Percentiles rank a stretch among this genome's conserved stretches.
Evolutionary conservation across 75 land plant species (phyloP).

Genomic region (Selaginella tamariscina): DNA sequence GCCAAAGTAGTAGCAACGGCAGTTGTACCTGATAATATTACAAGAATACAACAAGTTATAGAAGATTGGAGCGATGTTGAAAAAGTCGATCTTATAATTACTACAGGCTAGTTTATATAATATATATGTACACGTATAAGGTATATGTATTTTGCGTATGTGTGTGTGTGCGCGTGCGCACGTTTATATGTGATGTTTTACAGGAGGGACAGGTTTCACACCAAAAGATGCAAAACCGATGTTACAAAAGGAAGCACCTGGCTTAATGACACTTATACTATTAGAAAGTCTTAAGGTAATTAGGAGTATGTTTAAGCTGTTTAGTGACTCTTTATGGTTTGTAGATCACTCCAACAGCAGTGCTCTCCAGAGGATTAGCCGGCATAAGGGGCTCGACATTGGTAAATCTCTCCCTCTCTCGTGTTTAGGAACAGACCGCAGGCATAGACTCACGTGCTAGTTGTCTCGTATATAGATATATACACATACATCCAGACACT

Average conservation of each 20-base stretch:
- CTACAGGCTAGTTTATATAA: conserved; percentile 41
- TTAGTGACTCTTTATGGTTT: neutral
- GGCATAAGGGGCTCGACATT: conserved; percentile 87
- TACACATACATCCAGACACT: neutral
- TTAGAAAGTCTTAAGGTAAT: conserved; percentile 82
- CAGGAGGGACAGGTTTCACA: conserved; percentile 91
- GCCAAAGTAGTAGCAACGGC: conserved; percentile 65
- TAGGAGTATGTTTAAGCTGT: neutral
- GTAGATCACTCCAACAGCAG: conserved; percentile 83
- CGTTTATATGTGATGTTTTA: too few relatives aligned
- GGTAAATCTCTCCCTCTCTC: conserved; percentile 24
- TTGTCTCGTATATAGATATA: neutral
- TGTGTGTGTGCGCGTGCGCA: too few relatives aligned
- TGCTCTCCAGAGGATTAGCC: conserved; percentile 85
- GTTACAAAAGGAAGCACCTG: conserved; percentile 89
- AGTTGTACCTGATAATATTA: conserved; percentile 61
- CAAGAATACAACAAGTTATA: conserved; percentile 46
- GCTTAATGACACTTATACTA: conserved; percentile 75
- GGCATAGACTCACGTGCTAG: neutral
- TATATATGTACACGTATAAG: neutral
- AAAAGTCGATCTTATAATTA: conserved; percentile 69
- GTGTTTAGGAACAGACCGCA: neutral
- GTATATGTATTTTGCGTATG: neutral
- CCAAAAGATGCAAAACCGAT: conserved; percentile 96
- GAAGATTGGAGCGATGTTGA: conserved; percentile 59